Evolutionary conservation across 1,139 yeast genomes (phyloP).

Genomic region (Nakaseomyces kungkrabaensis): DNA sequence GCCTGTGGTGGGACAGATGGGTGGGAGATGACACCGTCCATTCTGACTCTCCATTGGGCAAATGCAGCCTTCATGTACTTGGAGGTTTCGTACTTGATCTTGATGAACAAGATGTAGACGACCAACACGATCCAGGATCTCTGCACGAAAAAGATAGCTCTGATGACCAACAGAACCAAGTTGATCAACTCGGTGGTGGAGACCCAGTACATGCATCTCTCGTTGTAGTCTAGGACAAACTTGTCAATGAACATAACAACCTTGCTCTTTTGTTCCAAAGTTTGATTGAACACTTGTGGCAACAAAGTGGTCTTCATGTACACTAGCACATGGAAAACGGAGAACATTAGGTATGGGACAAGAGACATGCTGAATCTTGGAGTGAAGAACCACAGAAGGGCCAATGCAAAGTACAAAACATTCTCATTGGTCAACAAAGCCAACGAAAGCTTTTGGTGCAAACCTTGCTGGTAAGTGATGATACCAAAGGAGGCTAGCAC

Average conservation of each 20-base stretch:
- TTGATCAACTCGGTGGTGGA: conserved; percentile 57
- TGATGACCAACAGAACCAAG: conserved; percentile 39
- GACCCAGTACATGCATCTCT: conserved; percentile 60
- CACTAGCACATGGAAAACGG: conserved; percentile 63
- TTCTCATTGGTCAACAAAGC: conserved; percentile 51
- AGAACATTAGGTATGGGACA: conserved; percentile 58
- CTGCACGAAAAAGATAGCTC: conserved; percentile 52
- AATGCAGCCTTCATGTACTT: conserved; percentile 63
- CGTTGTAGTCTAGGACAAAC: conserved; percentile 57
- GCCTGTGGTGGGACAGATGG: conserved; percentile 48
- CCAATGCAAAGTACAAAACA: conserved; percentile 52
- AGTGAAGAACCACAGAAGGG: conserved; percentile 47
- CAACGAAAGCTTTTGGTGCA: conserved; percentile 16
- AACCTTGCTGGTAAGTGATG: conserved; percentile 48
- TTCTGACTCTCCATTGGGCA: conserved; percentile 58
- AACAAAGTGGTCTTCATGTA: conserved; percentile 56
- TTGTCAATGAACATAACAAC: conserved; percentile 38
- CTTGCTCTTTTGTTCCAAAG: conserved; percentile 15
- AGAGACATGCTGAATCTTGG: conserved; percentile 47
- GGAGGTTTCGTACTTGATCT: conserved; percentile 70
- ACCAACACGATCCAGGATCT: conserved; percentile 54
- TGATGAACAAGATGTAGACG: conserved; percentile 57
- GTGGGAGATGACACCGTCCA: conserved; percentile 54
- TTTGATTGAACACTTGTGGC: conserved; percentile 46
- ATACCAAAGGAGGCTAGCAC: conserved; percentile 69